Evolutionary conservation across 306 rosid species (phyloP).

Genomic region (Aeschynomene evenia): DNA sequence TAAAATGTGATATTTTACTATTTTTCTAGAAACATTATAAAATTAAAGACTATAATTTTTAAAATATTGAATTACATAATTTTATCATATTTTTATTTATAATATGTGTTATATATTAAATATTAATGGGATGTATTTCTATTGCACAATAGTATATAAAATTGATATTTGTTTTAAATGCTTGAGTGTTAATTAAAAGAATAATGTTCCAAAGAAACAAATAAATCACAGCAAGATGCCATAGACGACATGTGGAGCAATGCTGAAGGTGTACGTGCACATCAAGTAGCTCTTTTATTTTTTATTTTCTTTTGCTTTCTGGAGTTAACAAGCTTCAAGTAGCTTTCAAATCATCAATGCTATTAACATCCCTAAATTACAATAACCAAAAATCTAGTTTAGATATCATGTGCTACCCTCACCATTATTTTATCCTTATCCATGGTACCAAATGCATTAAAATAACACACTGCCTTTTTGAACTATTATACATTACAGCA

Average conservation of each 20-base stretch:
- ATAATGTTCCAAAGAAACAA: neutral
- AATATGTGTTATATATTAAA: no score
- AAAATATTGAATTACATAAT: no score
- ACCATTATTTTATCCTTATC: neutral
- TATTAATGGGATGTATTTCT: no score
- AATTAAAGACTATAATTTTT: no score
- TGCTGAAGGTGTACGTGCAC: neutral
- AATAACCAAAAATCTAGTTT: neutral
- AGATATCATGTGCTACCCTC: neutral
- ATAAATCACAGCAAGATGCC: neutral
- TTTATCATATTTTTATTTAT: no score
- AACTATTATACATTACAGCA: neutral
- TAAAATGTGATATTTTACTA: no score
- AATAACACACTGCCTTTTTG: neutral
- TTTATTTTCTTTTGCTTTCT: neutral
- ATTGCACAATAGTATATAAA: no score
- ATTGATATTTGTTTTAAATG: no score
- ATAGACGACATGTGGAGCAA: neutral
- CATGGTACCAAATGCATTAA: neutral
- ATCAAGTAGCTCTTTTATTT: neutral
- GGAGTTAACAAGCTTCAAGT: neutral
- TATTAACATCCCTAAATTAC: neutral
- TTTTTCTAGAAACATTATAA: no score
- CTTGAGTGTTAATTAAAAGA: no score
- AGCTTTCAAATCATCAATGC: constrained; percentile 1